phyloP scores from a whole-genome alignment of 1,139 yeast species.

The Spencermartinsiella ligniputridi region DNA sequence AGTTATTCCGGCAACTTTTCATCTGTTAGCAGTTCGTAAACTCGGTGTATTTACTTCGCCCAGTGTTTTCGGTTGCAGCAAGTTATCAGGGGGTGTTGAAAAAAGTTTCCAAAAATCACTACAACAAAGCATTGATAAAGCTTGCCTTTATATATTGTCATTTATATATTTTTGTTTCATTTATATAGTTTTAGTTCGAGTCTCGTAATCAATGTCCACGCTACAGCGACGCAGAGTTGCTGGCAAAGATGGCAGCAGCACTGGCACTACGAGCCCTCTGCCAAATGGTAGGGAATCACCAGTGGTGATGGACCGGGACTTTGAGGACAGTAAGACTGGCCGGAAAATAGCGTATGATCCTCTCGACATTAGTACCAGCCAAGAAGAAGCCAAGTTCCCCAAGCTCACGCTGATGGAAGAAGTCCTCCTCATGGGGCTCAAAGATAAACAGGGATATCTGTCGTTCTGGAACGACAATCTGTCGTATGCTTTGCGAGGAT shows the following conservation, averaged over 20 bases:
- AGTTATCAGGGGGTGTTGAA: too few relatives aligned
- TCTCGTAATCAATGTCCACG: slow-evolving; percentile 29
- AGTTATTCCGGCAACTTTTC: too few relatives aligned
- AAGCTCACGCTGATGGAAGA: slow-evolving; percentile 92
- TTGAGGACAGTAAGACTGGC: slow-evolving; percentile 21
- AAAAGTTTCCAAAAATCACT: too few relatives aligned
- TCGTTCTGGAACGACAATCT: slow-evolving; percentile 98
- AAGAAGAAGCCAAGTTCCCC: slow-evolving; percentile 54
- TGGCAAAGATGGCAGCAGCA: slow-evolving; percentile 16
- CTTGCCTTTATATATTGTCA: too few relatives aligned
- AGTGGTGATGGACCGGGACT: slow-evolving; percentile 13
- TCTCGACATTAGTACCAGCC: slow-evolving; percentile 51
- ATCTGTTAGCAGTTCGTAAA: too few relatives aligned
- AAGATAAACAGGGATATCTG: slow-evolving; percentile 91
- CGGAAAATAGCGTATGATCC: slow-evolving; percentile 85
- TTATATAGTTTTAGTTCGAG: too few relatives aligned
- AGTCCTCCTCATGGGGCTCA: slow-evolving; percentile 83
- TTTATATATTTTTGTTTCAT: too few relatives aligned
- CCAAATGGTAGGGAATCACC: slow-evolving; percentile 13
- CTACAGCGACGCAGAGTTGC: slow-evolving; percentile 48
- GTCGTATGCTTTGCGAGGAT: slow-evolving; percentile 92
- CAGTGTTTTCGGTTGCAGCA: too few relatives aligned
- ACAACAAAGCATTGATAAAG: too few relatives aligned
- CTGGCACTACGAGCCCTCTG: slow-evolving; percentile 10
- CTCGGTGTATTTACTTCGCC: too few relatives aligned